Evolutionary conservation across 768 basidiomycete genomes (phyloP).

Genomic region (Suillus hirtellus): DNA sequence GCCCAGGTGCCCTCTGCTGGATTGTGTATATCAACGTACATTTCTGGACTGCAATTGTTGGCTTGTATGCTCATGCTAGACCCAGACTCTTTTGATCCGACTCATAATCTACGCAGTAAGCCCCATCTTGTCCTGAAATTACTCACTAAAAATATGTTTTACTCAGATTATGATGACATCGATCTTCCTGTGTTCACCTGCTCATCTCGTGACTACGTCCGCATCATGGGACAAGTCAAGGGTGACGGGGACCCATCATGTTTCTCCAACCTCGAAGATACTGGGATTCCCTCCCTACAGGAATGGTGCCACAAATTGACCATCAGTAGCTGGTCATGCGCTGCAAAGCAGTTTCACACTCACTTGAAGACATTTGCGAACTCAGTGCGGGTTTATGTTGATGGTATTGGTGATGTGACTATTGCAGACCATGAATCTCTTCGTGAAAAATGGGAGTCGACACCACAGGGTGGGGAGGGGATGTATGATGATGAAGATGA

Average conservation of each 20-base stretch:
- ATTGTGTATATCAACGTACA: slow-evolving; percentile 63
- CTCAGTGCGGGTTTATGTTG: slow-evolving; percentile 48
- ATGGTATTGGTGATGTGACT: slow-evolving; percentile 54
- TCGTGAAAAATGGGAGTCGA: slow-evolving; percentile 54
- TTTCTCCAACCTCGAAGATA: slow-evolving; percentile 53
- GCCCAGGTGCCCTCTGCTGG: slow-evolving; percentile 67
- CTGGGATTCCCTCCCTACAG: slow-evolving; percentile 57
- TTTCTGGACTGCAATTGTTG: background rate
- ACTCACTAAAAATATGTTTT: background rate
- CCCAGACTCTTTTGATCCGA: slow-evolving; percentile 58
- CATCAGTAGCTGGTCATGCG: slow-evolving; percentile 49
- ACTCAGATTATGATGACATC: slow-evolving; percentile 56
- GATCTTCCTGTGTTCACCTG: slow-evolving; percentile 64
- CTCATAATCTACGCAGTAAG: slow-evolving; percentile 48
- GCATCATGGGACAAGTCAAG: slow-evolving; percentile 57
- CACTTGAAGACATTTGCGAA: slow-evolving; percentile 51
- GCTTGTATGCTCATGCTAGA: slow-evolving; percentile 20
- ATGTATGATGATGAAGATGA: slow-evolving; percentile 25
- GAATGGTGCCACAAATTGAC: slow-evolving; percentile 60
- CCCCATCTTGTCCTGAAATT: background rate
- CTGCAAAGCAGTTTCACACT: slow-evolving; percentile 43
- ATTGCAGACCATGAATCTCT: slow-evolving; percentile 49
- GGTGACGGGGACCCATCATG: slow-evolving; percentile 61
- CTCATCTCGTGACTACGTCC: slow-evolving; percentile 61
- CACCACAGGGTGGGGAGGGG: slow-evolving; percentile 24